Evolutionary conservation across 2,329 filamentous ascomycete species (phyloP), one percentile per base, ranked within the genome.

Genomic region (Fusarium praegraminearum): DNA sequence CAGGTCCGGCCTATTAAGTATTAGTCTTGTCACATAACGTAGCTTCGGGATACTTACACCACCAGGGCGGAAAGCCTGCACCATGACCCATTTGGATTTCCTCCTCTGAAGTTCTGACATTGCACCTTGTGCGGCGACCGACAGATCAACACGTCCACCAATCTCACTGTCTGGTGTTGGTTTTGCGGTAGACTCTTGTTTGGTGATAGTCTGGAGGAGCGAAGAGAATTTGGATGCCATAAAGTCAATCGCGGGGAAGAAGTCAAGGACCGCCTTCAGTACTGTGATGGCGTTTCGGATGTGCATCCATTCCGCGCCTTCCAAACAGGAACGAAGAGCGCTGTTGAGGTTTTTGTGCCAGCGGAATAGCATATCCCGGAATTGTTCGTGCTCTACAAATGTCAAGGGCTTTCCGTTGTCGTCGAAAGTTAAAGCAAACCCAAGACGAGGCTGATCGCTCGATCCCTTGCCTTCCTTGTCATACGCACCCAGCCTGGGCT

Each of bases 261-360:
- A 87, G 52, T 93, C 89, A 26, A 93, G 87, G 49, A 97, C 86
- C 13, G 89, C 87, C 77, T 96, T 97, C 62, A 99, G 84, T 6
- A 98, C 86, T 61, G 92, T 96, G 71, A 98, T 97, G 45, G 94
- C 93, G 77, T 99, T 99, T 57, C 95, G 90, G 77, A 98, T 97
- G 78, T 98, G 94, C 91, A 98, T 98, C 87, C 96, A 99, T 80
- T 98, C 95, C 33, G 88, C 90, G 30, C 91, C 91, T 20, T 89
- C 89, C 47, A 99, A 85, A 77, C 95, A 98, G 38, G 87, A 87
- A 77, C 94, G 94, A 57, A 99, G 83, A 4, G 95, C 93, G 51
- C 84, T 87, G 73, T 91, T 92, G 44, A 99, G 82, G 68, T 92
- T 89, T 73, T 91, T 90, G 79, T 99, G 97, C 94, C 95, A 98